Base-by-base conservation (phyloP, 1,284 basidiomycete genomes). In the Exobasidium rhododendri region DNA sequence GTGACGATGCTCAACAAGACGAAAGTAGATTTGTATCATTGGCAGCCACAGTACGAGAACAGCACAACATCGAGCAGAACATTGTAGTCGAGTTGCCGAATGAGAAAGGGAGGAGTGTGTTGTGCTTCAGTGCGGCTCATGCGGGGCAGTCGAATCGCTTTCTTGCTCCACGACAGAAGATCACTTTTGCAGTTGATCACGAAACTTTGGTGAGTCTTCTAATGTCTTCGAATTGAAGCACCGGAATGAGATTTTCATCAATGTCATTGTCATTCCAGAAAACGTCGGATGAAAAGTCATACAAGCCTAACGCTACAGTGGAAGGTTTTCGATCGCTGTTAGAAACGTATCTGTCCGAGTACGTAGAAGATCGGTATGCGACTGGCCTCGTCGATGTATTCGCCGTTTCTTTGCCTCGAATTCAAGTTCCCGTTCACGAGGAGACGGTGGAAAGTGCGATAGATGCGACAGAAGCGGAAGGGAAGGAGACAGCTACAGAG, bases 281-380 rank as follows among this genome's bases (percentile, higher is more conserved):
- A 4, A 43, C 55, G 35, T 56, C 55, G 17, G 55, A 43, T n/a
- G 28, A 28, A 29, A 43, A 45, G 20, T 40, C 55, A 2, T 56
- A 43, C 35, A 43, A 45, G 32, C 30, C 29, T 22, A 56, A 56
- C 32, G 30, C 17, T 17, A 13, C 17, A 17, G 35, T 46, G 22
- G 55, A 56, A 47, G 28, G 28, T 10, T 40, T 70, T 3, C 62
- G 76, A 13, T n/a, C 59, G 10, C 66, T 65, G 0, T 47, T 79
- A 35, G 69, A 79, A 20, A 54, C 65, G 17, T 51, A 61, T 1
- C 35, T 76, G 6, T 60, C 64, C 10, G 58, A 46, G 31, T 79
- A 79, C 56, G 66, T 76, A 2, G 52, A 49, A 28, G 68, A 77
- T 49, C 64, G 73, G 35, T 79, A 73, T 61, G 67, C 64, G n/a